Percentiles rank a stretch among this genome's conserved stretches.
phyloP scores from a whole-genome alignment of 768 basidiomycete genomes.

The Lactarius tabidus region DNA sequence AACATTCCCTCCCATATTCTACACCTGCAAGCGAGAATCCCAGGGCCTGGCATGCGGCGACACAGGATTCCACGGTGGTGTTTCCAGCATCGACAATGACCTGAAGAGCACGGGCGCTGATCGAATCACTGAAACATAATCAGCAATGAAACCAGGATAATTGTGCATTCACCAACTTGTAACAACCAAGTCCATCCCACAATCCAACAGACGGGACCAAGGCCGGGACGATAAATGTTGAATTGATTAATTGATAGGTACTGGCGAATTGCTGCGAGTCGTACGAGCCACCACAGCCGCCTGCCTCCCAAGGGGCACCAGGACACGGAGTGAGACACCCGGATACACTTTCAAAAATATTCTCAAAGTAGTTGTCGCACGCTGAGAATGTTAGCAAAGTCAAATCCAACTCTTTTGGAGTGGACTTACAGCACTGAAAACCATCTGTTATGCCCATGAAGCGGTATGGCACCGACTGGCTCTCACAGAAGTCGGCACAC shows the following conservation, averaged over 20 bases:
- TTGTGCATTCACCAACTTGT: neutral
- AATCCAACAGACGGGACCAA: neutral
- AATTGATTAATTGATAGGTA: constrained; percentile 28
- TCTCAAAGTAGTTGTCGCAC: neutral
- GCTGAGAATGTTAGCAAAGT: neutral
- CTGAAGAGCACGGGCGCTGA: constrained; percentile 25
- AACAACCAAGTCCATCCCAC: neutral
- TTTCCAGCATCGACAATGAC: constrained; percentile 40
- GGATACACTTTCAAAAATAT: constrained; percentile 32
- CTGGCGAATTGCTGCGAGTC: neutral
- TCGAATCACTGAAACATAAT: neutral
- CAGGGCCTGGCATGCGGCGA: constrained; percentile 61
- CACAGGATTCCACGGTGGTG: constrained; percentile 59
- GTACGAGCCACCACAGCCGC: neutral
- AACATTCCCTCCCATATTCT: constrained; percentile 69
- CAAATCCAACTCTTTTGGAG: neutral
- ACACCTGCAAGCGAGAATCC: constrained; percentile 68
- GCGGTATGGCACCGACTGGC: constrained; percentile 38
- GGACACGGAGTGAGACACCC: constrained; percentile 56
- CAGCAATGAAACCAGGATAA: neutral
- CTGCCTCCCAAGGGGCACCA: neutral
- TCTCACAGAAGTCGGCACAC: constrained; percentile 43
- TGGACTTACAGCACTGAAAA: constrained; percentile 49
- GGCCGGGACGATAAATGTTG: constrained; percentile 23
- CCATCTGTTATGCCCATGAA: constrained; percentile 68